Percentiles rank a stretch among this genome's conserved stretches.
These are phyloP conservation scores for Mycena galericulata DNA, from an alignment of 768 basidiomycete species.

Conservation along the genomic window DNA sequence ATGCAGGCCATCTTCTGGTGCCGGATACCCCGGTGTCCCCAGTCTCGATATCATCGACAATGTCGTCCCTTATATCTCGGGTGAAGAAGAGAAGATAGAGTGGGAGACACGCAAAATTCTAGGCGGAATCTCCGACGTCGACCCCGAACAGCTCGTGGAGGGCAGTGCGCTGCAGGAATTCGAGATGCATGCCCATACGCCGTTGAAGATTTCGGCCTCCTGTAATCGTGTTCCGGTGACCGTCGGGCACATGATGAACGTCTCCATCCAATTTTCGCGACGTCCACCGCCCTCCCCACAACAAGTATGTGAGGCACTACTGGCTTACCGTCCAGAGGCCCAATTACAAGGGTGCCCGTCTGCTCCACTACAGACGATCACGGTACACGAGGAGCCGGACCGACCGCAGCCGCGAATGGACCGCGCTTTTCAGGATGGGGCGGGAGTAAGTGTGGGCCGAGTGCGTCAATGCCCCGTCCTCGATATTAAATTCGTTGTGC, in stretches of 20 bases:
- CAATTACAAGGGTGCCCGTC: constrained; percentile 84
- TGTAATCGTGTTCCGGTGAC: constrained; percentile 97
- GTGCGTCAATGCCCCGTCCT: constrained; percentile 92
- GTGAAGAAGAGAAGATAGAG: constrained; percentile 98
- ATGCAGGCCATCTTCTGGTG: constrained; percentile 98
- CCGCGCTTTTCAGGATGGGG: constrained; percentile 89
- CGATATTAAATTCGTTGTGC: constrained; percentile 95
- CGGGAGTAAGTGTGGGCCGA: constrained; percentile 91
- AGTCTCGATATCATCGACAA: constrained; percentile 95
- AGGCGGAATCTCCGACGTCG: constrained; percentile 76
- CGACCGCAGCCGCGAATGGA: constrained; percentile 96
- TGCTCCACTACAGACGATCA: constrained; percentile 86
- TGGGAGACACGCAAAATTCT: constrained; percentile 99
- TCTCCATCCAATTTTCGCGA: constrained; percentile 85
- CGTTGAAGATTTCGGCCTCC: constrained; percentile 90
- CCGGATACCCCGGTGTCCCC: constrained; percentile 95
- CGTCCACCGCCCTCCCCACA: constrained; percentile 88
- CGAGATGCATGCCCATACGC: constrained; percentile 85
- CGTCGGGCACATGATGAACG: constrained; percentile 94
- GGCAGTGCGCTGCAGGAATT: constrained; percentile 65
- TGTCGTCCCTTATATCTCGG: constrained; percentile 92
- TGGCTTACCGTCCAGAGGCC: constrained; percentile 79
- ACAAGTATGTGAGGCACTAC: constrained; percentile 87
- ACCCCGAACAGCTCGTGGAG: constrained; percentile 39
- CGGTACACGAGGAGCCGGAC: constrained; percentile 93